These are phyloP conservation scores for Pugionium cornutum DNA, from an alignment of 345 rosid species.

Conservation along the genomic window DNA sequence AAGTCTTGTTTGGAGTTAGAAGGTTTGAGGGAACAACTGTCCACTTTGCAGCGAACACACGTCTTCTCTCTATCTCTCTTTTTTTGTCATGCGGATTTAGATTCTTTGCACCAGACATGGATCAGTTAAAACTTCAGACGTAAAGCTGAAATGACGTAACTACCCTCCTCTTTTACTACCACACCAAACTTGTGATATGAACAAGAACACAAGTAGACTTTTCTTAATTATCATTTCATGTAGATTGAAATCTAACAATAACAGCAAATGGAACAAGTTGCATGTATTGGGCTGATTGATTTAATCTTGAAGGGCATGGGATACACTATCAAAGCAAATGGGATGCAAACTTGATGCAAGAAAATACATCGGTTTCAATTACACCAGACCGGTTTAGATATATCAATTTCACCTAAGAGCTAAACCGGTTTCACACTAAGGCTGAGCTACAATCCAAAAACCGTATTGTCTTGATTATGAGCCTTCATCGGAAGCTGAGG, in stretches of 20 bases:
- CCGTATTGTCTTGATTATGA: constrained; percentile 24
- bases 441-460: constrained; percentile 24
- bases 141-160: constrained; percentile 16
- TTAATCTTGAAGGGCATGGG: not conserved
- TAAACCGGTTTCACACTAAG: constrained; percentile 24
- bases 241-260: too few relatives aligned
- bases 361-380: constrained; percentile 7
- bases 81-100: constrained; percentile 17
- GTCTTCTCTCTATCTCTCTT: constrained; percentile 20
- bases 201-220: not conserved
- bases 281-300: too few relatives aligned
- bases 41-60: constrained; percentile 27
- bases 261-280: too few relatives aligned
- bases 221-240: too few relatives aligned
- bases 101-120: constrained; percentile 18
- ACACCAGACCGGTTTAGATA: constrained; percentile 16
- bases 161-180: constrained; percentile 7
- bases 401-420: constrained; percentile 10
- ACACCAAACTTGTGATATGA: constrained; percentile 4
- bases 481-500: constrained; percentile 54
- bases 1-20: constrained; percentile 29
- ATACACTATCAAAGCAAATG: not conserved
- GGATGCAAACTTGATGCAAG: constrained; percentile 6
- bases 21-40: constrained; percentile 27
- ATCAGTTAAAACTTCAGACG: constrained; percentile 15